These are phyloP conservation scores for Phialophora tarda DNA, from an alignment of 2,329 filamentous ascomycete genomes.

Conservation along the genomic window DNA sequence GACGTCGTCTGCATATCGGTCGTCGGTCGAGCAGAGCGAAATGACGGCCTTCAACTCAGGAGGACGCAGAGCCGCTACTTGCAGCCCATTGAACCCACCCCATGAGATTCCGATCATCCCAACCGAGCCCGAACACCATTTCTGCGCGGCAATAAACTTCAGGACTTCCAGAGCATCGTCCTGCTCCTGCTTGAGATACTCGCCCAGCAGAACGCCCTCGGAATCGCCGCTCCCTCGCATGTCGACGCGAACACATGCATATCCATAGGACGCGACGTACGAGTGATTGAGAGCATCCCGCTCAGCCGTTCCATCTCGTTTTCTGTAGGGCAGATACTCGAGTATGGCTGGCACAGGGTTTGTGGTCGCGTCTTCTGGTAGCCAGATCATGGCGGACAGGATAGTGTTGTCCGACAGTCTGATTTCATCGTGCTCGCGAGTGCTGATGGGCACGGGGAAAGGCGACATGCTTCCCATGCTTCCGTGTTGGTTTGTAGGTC, in stretches of 20 bases:
- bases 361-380: background rate
- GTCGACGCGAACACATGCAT: conserved; percentile 28
- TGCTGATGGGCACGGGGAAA: background rate
- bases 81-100: background rate
- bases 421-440: background rate
- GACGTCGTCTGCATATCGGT: conserved; percentile 16
- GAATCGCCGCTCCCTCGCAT: conserved; percentile 27
- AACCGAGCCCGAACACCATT: background rate
- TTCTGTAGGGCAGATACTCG: background rate
- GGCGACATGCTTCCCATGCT: too few relatives aligned
- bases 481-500: too few relatives aligned
- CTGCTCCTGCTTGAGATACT: background rate
- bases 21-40: conserved; percentile 24
- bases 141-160: background rate
- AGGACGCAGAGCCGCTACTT: conserved; percentile 11
- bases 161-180: background rate
- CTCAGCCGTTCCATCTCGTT: background rate
- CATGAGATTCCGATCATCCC: background rate
- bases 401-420: background rate
- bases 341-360: background rate
- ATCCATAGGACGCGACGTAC: conserved; percentile 24
- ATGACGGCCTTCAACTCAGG: conserved; percentile 22
- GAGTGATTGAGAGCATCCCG: background rate
- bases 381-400: background rate
- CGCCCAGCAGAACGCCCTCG: conserved; percentile 22